These are phyloP conservation scores for Melocanna baccifera DNA, from an alignment of 176 grass and related monocot genomes.

Conservation along the genomic window DNA sequence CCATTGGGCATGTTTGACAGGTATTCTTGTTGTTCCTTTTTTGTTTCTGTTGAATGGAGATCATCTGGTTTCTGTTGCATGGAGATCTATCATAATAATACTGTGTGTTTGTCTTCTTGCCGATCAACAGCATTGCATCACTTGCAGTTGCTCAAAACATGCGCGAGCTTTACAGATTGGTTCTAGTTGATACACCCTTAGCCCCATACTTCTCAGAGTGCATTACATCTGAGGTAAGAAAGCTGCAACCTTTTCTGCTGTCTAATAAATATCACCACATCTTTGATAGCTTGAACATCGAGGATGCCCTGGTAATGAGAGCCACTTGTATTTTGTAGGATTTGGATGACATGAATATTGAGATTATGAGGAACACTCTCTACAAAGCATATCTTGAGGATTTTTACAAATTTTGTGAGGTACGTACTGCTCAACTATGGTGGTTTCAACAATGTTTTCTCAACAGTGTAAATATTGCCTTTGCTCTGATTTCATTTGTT, in stretches of 20 bases:
- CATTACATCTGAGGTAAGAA: conserved; percentile 93
- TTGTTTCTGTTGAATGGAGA: background rate
- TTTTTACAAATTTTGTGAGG: conserved; percentile 92
- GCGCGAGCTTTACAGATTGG: conserved; percentile 98
- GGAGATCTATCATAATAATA: conserved; percentile 10
- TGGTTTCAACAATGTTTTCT: background rate
- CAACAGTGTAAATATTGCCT: background rate
- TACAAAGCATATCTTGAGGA: conserved; percentile 99
- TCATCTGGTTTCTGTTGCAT: background rate
- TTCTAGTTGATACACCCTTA: conserved; percentile 90
- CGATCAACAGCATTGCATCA: conserved; percentile 76
- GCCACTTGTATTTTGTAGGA: conserved; percentile 53
- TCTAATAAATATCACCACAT: background rate
- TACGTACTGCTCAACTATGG: conserved; percentile 25
- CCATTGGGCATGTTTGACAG: conserved; percentile 99
- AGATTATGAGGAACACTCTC: conserved; percentile 98
- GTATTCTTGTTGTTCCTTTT: conserved; percentile 40
- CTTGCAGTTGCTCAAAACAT: conserved; percentile 98
- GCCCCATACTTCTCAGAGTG: conserved; percentile 98
- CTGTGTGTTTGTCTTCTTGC: conserved; percentile 16
- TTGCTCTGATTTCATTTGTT: conserved; percentile 12
- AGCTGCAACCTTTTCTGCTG: background rate
- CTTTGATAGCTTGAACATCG: conserved; percentile 5
- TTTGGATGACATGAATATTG: conserved; percentile 99
- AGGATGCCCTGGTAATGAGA: conserved; percentile 17